Conservation (phyloP, 1,284 basidiomycete genomes). For the Xerocomus subilludens region DNA sequence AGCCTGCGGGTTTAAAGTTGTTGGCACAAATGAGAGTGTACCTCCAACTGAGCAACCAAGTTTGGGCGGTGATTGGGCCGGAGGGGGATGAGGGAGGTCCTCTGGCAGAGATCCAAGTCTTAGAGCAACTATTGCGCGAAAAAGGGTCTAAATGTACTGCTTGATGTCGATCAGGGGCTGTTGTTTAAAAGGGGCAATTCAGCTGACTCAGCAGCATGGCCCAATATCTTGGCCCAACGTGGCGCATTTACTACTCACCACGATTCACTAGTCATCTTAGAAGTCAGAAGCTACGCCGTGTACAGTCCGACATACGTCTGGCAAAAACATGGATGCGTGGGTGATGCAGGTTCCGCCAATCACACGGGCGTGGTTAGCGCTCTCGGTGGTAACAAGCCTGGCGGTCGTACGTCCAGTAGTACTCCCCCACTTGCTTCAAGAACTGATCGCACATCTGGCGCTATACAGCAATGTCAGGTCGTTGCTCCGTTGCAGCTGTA, state of each 20-base stretch:
- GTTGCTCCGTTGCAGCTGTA: slow-evolving; percentile 92
- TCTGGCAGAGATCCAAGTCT: slow-evolving; percentile 61
- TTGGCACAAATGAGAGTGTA: slow-evolving; percentile 50
- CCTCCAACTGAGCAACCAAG: slow-evolving; percentile 57
- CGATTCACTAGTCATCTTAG: too few species aligned
- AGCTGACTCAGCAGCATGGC: slow-evolving; percentile 41
- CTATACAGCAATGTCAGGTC: slow-evolving; percentile 87
- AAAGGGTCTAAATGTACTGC: slow-evolving; percentile 2
- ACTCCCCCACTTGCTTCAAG: background rate
- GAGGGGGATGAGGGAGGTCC: slow-evolving; percentile 74
- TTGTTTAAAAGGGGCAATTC: slow-evolving; percentile 11
- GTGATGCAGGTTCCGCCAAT: slow-evolving; percentile 89
- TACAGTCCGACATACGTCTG: slow-evolving; percentile 23
- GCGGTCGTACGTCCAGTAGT: slow-evolving; percentile 70
- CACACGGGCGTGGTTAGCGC: slow-evolving; percentile 83
- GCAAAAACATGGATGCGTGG: slow-evolving; percentile 78
- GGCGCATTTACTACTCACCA: background rate
- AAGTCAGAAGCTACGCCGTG: background rate
- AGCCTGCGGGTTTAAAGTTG: slow-evolving; percentile 19
- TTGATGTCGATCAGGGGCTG: too few species aligned
- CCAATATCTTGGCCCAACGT: slow-evolving; percentile 12
- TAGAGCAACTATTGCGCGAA: slow-evolving; percentile 53
- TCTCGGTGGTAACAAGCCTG: slow-evolving; percentile 81
- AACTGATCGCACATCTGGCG: slow-evolving; percentile 27
- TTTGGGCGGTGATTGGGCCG: slow-evolving; percentile 62